Base-by-base conservation (phyloP, 2,329 filamentous ascomycete genomes). In the Alternaria longipes region DNA sequence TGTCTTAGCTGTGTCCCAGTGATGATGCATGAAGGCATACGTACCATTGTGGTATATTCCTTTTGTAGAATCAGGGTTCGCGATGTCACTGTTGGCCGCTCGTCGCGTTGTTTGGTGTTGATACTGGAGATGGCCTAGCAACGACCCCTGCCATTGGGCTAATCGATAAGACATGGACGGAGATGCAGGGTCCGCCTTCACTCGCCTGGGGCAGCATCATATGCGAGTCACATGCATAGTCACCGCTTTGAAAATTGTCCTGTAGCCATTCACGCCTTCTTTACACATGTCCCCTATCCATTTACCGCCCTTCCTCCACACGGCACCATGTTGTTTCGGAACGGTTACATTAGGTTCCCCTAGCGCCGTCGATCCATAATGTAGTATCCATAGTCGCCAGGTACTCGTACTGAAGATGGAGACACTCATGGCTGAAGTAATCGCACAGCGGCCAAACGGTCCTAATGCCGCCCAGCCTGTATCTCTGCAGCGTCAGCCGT, bases 401-500 rank as follows among this genome's bases (percentile, higher is more conserved):
- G 46, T n/a, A 16, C 46, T 49, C 55, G 60, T 60, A 41, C 62
- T 58, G 47, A 63, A 58, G 56, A 71, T 65, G 71, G 67, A 72
- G 54, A 63, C 67, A 64, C 65, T 47, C 65, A 78, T 76, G 74
- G 71, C 72, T n/a, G 72, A 75, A 62, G 71, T 74, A 42, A 66
- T 70, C 28, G 66, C 71, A 18, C 73, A 71, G 54, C 70, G 78
- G 40, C 64, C 68, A 28, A 68, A 61, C 34, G 63, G 55, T 26
- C 50, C 64, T 32, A 26, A 28, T 24, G 36, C 72, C 42, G 60
- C 67, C n/a, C 69, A 64, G 56, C 60, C 65, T 8, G 55, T 26
- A 28, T 50, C 59, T 34, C 69, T 79, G 42, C 77, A 78, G 68
- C 79, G 79, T 52, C 79, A 81, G 62, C 74, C 79, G 53, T 81